phyloP scores from a whole-genome alignment of 768 basidiomycete species.

The Boletus patriciae region DNA sequence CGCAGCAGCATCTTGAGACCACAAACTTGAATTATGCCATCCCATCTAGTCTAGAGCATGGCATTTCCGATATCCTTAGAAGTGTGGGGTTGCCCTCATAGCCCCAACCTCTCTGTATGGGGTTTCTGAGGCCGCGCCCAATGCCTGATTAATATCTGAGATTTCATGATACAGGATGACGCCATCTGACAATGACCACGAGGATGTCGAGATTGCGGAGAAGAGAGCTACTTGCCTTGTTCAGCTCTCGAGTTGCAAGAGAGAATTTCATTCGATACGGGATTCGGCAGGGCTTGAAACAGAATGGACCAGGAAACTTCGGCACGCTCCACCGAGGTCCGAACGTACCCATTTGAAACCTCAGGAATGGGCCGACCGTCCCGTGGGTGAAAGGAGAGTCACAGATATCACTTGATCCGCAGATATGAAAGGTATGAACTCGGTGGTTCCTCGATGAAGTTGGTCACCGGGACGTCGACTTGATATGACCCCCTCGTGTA shows the following conservation, averaged over 20 bases:
- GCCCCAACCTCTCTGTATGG: slow-evolving; percentile 1
- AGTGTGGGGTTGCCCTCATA: background rate
- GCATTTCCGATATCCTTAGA: background rate
- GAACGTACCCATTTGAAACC: background rate
- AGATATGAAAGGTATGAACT: slow-evolving; percentile 19
- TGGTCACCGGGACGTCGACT: background rate
- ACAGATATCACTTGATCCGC: slow-evolving; percentile 9
- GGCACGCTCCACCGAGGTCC: background rate
- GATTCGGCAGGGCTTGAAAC: background rate
- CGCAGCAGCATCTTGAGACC: too few species aligned
- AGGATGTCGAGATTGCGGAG: background rate
- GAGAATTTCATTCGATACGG: background rate
- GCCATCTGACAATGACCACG: background rate
- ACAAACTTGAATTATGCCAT: background rate
- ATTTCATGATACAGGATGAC: slow-evolving; percentile 1
- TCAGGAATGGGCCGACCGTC: background rate
- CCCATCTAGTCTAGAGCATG: background rate
- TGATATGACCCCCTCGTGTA: slow-evolving; percentile 11
- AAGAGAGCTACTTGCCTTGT: background rate
- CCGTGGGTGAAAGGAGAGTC: background rate
- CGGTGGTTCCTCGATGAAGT: background rate
- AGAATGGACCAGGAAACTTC: background rate
- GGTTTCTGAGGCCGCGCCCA: slow-evolving; percentile 11
- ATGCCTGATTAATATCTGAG: background rate
- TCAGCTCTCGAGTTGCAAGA: background rate